Base-by-base conservation (phyloP, 2,329 filamentous ascomycete species). In the Anisogramma anomala region DNA sequence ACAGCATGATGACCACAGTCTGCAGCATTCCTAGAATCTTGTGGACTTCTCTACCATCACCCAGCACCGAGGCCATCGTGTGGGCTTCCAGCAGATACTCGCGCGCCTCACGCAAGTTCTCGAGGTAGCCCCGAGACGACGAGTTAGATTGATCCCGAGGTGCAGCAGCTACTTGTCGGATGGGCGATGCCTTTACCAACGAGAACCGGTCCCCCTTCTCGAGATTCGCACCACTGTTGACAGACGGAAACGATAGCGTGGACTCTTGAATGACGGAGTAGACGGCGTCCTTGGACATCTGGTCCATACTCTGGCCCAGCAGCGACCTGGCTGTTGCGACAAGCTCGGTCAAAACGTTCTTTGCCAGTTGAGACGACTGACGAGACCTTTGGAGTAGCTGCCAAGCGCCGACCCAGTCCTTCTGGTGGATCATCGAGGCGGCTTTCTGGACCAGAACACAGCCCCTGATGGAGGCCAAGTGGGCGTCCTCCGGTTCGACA, bases 241-340 rank as follows among this genome's bases (percentile, higher is more conserved):
- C 67, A 0, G 84, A 79, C 1, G 88, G 86, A 45, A 89, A 82
- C 0, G 87, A 93, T 19, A 95, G 79, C 0, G 87, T 94, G 0
- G 91, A 95, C 53, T 98, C 91, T 33, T 89, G 84, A 13, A 96
- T 72, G 8, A 89, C 83, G 14, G 85, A 93, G 58, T 89, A 93
- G 3, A 91, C 82, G 3, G 88, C 80, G 58, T 94, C 84, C 4
- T 74, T 72, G 10, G 79, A 72, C 66, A 94, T 84, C 53, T 81
- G 72, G 34, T 81, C 75, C 52, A 82, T 68, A 47, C 79, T 82
- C 57, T 82, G 72, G 13, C 76, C 70, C 45, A 86, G 67, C 32
- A 83, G 71, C 33, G 81, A 76, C 40, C 77, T 77, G 15, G 82
- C 84, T 43, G 74, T 75, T 9, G 76, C 69, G 41, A 84, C 68